Evolutionary conservation across 495 filamentous ascomycete genomes (phyloP), one percentile per base, ranked within the genome.

Genomic region (Penicillium daleae): DNA sequence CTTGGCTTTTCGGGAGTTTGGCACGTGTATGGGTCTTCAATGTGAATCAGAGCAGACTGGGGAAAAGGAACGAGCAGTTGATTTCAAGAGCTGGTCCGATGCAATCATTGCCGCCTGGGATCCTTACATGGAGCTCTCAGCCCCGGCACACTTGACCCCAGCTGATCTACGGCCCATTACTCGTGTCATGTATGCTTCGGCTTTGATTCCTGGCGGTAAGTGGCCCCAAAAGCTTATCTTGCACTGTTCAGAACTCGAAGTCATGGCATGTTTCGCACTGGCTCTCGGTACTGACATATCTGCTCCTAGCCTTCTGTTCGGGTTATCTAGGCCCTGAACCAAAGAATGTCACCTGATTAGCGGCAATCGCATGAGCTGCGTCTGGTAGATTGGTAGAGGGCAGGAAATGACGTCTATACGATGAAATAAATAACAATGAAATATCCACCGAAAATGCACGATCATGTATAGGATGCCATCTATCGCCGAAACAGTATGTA

Each of bases 1-100:
- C 37, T 72, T 88, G 26, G 86, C 86, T 2, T 90, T 89, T 63
- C 81, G 87, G 8, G 87, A 90, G 61, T 89, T 89, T 63, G 86
- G 87, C 4, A 79, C 82, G 5, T 81, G 75, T 32, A 26, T 90
- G 48, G 88, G 88, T 1, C 75, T 88, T 15, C 64, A 77, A 39
- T 88, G 86, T 63, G 82, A 82, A 57, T 63, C 77, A 17, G 66
- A 71, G 48, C 68, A 77, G 27, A 62, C 61, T 12, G 61, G 64
- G 4, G 74, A 78, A n/a, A 81, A 80, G 13, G 75, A 79, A 6
- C 74, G 79, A 15, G 71, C 76, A 0, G 72, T 77, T 12, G 71
- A 80, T 53, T 61, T 83, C 1, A 71, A 73, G 53, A 59, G 33
- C 10, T 78, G 79, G 57, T 75, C 80, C 10, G 75, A 80, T 40